Evolutionary conservation across 768 basidiomycete species (phyloP).

Genomic region (Mycena leptocephala): DNA sequence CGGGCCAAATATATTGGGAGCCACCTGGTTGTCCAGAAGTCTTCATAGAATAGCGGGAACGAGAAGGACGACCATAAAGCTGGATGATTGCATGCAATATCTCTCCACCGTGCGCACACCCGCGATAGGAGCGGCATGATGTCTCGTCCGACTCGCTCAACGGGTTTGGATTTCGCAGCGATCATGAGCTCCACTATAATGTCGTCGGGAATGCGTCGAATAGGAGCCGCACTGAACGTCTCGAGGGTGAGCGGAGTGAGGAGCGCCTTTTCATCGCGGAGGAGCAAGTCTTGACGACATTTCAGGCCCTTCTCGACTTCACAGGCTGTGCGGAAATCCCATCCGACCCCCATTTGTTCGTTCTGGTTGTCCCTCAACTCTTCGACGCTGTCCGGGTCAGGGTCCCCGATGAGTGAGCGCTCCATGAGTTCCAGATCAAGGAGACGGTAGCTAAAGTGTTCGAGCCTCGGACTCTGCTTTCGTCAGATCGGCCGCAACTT

Average conservation of each 20-base stretch:
- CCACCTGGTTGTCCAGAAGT: background rate
- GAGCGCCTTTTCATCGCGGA: background rate
- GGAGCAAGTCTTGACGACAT: background rate
- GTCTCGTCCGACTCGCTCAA: background rate
- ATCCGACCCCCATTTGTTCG: background rate
- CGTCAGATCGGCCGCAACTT: background rate
- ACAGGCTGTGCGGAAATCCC: background rate
- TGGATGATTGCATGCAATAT: background rate
- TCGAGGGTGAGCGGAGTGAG: background rate
- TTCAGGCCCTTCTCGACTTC: background rate
- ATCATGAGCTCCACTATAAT: background rate
- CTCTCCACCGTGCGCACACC: background rate
- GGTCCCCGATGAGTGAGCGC: background rate
- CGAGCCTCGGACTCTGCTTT: background rate
- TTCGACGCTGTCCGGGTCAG: too few species aligned
- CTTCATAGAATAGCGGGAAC: background rate
- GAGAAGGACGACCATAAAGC: background rate
- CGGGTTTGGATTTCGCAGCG: background rate
- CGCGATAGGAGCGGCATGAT: background rate
- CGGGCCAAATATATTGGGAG: background rate
- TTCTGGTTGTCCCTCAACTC: background rate
- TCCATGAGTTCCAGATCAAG: too few species aligned
- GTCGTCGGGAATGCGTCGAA: background rate
- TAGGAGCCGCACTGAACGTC: background rate
- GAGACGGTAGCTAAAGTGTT: too few species aligned